phyloP scores from a whole-genome alignment of 805 yeast genomes.

The Myxozyma vanderwaltii region DNA sequence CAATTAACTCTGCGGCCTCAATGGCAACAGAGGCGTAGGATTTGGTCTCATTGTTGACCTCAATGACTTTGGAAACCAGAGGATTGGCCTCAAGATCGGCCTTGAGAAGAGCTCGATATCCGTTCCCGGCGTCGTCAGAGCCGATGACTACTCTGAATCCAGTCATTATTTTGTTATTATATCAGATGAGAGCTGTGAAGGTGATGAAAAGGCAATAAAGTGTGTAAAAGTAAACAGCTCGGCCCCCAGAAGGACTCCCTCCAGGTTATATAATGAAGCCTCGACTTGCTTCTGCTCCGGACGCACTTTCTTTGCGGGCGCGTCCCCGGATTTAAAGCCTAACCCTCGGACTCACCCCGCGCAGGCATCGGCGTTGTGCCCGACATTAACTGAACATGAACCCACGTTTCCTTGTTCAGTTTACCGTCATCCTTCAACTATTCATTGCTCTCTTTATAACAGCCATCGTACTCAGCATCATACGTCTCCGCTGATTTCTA shows the following conservation, averaged over 20 bases:
- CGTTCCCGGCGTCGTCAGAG: conserved; percentile 26
- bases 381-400: neutral
- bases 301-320: neutral
- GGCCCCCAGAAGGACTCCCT: too few species aligned
- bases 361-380: neutral
- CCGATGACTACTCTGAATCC: conserved; percentile 26
- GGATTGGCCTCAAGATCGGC: conserved; percentile 21
- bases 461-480: too few species aligned
- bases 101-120: conserved; percentile 17
- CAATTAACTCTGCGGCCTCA: conserved; percentile 48
- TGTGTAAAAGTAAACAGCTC: neutral
- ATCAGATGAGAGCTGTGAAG: neutral
- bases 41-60: conserved; percentile 13
- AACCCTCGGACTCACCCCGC: conserved; percentile 6
- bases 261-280: neutral
- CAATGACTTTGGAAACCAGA: conserved; percentile 21
- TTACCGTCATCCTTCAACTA: too few species aligned
- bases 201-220: neutral
- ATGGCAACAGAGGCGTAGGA: conserved; percentile 50
- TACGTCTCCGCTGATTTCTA: too few species aligned
- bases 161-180: neutral
- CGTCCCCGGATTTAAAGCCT: too few species aligned
- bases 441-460: too few species aligned
- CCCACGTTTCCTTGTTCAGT: too few species aligned
- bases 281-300: neutral